phyloP scores from a whole-genome alignment of 805 yeast species.

The Lipomyces kockii region DNA sequence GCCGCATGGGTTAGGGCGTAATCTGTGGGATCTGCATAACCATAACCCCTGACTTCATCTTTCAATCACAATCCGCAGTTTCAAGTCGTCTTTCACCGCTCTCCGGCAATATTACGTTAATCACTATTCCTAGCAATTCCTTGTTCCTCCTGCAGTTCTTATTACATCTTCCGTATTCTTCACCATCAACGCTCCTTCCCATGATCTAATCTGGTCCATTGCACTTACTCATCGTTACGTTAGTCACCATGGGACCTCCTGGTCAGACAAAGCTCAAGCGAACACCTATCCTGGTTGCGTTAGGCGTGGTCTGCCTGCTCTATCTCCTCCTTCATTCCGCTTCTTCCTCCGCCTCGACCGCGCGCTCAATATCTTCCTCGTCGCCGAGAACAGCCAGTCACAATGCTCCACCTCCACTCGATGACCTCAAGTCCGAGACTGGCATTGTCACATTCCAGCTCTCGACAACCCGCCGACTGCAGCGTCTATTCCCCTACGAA shows the following conservation, averaged over 20 bases:
- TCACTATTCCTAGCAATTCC: background rate
- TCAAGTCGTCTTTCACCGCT: too few species aligned
- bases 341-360: conserved; percentile 11
- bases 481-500: conserved; percentile 77
- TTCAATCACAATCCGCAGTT: too few species aligned
- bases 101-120: too few species aligned
- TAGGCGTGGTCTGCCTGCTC: conserved; percentile 11
- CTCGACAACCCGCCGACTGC: conserved; percentile 54
- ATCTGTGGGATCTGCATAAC: too few species aligned
- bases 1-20: too few species aligned
- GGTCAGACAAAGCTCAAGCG: conserved; percentile 1
- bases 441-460: conserved; percentile 46
- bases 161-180: background rate
- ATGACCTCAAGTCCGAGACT: conserved; percentile 6
- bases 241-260: conserved; percentile 8
- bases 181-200: background rate
- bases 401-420: background rate
- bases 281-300: conserved; percentile 17
- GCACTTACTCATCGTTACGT: background rate
- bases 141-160: background rate
- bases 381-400: background rate
- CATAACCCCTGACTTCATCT: too few species aligned
- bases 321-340: conserved; percentile 14
- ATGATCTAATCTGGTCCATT: background rate
- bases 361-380: conserved; percentile 9